Base-by-base conservation (phyloP, 192 early-diverging fungal genomes). In the Backusella macrospora region DNA sequence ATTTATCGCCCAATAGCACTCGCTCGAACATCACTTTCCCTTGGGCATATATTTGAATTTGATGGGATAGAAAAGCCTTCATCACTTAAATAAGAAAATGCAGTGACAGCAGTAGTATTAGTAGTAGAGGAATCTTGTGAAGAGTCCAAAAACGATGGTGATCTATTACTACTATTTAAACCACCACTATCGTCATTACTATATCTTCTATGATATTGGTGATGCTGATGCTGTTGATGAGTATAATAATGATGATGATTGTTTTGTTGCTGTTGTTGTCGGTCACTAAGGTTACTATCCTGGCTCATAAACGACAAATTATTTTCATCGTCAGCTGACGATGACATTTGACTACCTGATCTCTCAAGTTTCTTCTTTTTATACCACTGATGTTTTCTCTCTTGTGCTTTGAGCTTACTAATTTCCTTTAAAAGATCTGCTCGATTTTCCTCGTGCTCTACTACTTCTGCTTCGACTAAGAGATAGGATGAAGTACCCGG, bases 361-460 rank as follows among this genome's bases (percentile, higher is more conserved):
- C 74, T 72, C 40, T 75, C 66, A 39, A 79, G 73, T 55, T 87
- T 86, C 37, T 78, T 76, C 70, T 81, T 81, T 62, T 88, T 84
- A 29, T 88, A 88, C 86, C 86, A 88, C 62, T 86, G 86, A 68
- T 88, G 86, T 69, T 88, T 88, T 55, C 86, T 81, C 72, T 88
- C 86, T 71, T 88, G 84, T 26, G 81, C 78, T 65, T 83, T 84
- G 13, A 86, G 73, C 8, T 48, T 70, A 44, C 69, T 64, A 10
- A 71, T 64, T 42, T 76, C 75, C 39, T 39, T 63, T 59, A 39
- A 26, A 42, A 72, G 12, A 2, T 37, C n/a, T 10, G 34, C 10
- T 13, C 49, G 49, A 5, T 70, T 77, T 1, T 71, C 69, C 37
- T 84, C 40, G 39, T 86, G 75, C 39, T 81, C 76, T 14, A 62